These are phyloP conservation scores for Ichthyophthirius multifiliis DNA, from an alignment of 169 alveolate species.

Conservation along the genomic window DNA sequence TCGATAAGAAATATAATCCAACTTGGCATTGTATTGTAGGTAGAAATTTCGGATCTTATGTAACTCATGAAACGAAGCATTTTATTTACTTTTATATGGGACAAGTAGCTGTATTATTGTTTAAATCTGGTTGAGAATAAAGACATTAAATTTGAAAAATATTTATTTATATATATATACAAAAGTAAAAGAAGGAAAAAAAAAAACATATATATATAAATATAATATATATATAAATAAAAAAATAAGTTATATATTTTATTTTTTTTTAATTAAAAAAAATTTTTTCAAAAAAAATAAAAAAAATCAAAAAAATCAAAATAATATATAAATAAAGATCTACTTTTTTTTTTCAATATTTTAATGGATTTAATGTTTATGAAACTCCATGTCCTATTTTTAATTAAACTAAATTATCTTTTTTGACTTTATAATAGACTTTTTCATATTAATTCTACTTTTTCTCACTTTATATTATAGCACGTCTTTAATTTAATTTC, in stretches of 20 bases:
- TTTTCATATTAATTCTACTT: constrained; percentile 30
- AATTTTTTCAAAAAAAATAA: too few species aligned
- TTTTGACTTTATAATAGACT: constrained; percentile 25
- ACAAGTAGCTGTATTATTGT: constrained; percentile 96
- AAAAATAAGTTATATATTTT: too few species aligned
- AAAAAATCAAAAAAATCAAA: too few species aligned
- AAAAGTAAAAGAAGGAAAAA: too few species aligned
- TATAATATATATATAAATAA: too few species aligned
- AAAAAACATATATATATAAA: too few species aligned
- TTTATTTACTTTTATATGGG: constrained; percentile 99
- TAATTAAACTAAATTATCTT: constrained; percentile 25
- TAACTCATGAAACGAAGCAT: constrained; percentile 99
- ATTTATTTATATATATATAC: too few species aligned
- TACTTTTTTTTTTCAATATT: too few species aligned
- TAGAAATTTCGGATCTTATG: constrained; percentile 98
- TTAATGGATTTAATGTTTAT: constrained; percentile 30
- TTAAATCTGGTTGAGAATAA: constrained; percentile 93
- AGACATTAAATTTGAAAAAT: neutral
- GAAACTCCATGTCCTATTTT: constrained; percentile 41
- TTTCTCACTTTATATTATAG: constrained; percentile 4
- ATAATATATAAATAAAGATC: too few species aligned
- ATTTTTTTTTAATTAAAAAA: too few species aligned
- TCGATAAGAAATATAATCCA: constrained; percentile 97
- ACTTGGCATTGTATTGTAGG: constrained; percentile 99
- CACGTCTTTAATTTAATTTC: constrained; percentile 13